Conservation (phyloP, 1,284 basidiomycete species). For the Puccinia novopanici region DNA sequence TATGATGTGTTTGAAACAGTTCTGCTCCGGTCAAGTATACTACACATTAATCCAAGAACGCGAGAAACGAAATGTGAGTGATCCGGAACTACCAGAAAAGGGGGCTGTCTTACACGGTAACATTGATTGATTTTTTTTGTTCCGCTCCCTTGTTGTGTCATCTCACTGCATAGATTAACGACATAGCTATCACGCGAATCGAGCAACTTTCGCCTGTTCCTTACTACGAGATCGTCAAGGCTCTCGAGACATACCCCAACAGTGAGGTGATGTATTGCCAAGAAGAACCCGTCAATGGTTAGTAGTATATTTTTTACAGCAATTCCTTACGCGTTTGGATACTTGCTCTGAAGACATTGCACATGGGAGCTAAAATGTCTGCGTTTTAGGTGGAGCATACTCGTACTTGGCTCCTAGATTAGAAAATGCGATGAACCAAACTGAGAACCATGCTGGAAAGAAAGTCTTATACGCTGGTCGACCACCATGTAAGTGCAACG, state of each 20-base stretch:
- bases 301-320: slow-evolving; percentile 2
- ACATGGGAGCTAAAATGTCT: slow-evolving; percentile 52
- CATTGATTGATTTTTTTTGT: neutral
- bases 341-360: slow-evolving; percentile 52
- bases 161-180: slow-evolving; percentile 66
- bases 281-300: slow-evolving; percentile 60
- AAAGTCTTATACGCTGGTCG: slow-evolving; percentile 57
- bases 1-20: slow-evolving; percentile 24
- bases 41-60: slow-evolving; percentile 83
- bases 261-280: slow-evolving; percentile 89
- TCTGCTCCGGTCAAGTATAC: slow-evolving; percentile 79
- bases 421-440: slow-evolving; percentile 66
- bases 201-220: slow-evolving; percentile 96
- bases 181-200: slow-evolving; percentile 88
- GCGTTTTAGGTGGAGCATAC: slow-evolving; percentile 75
- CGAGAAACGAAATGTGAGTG: slow-evolving; percentile 69
- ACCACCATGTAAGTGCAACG: slow-evolving; percentile 53
- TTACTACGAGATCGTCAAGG: slow-evolving; percentile 66
- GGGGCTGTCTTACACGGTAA: neutral
- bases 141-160: neutral
- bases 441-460: slow-evolving; percentile 84
- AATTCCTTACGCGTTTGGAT: slow-evolving; percentile 34
- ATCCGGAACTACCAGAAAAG: neutral
- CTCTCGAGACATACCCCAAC: slow-evolving; percentile 89
- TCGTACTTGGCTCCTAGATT: slow-evolving; percentile 71